Evolutionary conservation across 306 rosid genomes (phyloP), one percentile per base, ranked within the genome.

Genomic region (Begonia fuchsioides): DNA sequence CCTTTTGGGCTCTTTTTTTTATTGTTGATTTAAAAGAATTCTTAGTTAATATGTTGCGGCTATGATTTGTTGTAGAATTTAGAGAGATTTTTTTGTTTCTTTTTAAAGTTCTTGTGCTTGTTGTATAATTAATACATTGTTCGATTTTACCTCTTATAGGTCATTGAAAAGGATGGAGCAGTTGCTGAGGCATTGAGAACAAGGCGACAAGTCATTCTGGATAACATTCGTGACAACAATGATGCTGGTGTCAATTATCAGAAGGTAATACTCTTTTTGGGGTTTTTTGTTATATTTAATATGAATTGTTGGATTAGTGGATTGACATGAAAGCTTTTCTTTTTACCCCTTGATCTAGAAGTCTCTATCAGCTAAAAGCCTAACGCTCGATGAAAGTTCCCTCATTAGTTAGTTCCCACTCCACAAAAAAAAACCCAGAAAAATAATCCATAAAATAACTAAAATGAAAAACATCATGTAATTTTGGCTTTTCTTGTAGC

Each of bases 161-260:
- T 66, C 18, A 51, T 65, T 54, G 81, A 66, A 61, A 64, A 52
- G 2, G 76, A 78, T 62, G 78, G 72, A 35, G 59, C 62, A 39
- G 62, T 46, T 55, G 74, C 71, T 57, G 78, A 71, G 50, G 64
- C 72, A 53, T 35, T 78, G 50, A 64, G 72, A 56, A 50, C 61
- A 12, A 68, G 78, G 50, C 70, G 64, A 45, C 85, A 60, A 52
- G 73, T 78, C 54, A 73, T 78, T 78, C 51, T 78, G 40, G 81
- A 78, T 59, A 78, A 78, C 64, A 74, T 78, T 44, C 78, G 78
- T 32, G 81, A 71, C 44, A 78, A 78, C 49, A 80, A 78, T 68
- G 81, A 78, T 64, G 70, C 77, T 32, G 85, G 71, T 59, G 56
- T 78, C 38, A 74, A 58, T 61, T 78, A 78, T 55, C 60, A 55